Base-by-base conservation (phyloP, 495 filamentous ascomycete genomes). In the Bryoglossum gracile region DNA sequence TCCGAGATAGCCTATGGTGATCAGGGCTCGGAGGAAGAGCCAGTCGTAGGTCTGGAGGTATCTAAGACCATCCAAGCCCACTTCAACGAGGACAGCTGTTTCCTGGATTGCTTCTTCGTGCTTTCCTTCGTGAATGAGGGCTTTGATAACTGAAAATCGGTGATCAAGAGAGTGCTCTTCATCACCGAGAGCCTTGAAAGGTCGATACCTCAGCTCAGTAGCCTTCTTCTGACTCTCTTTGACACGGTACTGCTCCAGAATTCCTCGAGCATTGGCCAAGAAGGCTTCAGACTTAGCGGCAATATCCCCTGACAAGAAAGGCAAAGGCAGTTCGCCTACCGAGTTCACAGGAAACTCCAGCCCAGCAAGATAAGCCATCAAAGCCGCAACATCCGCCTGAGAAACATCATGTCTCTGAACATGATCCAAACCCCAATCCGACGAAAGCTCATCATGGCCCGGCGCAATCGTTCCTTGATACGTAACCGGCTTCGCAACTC, bases 21-120 rank as follows among this genome's bases (percentile, higher is more conserved):
- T 86, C 28, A 97, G 75, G n/a, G 84, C 83, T 42, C 94, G 76
- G 26, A 99, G 65, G 69, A 99, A 97, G n/a, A 97, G 74, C 94
- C 94, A 99, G 66, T 99, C 92, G 51, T 78, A 79, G 0, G 88
- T 97, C 62, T 99, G 94, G 23, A 97, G 75, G 61, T 99, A 99
- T 33, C 92, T 78, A 33, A 99, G 72, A 18, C 94, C 94, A 47
- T 87, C 80, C 2, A 97, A 74, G 4, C 83, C 86, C 14, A 82
- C 64, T 48, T 83, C 77, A 47, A 96, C 83, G 10, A 97, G 68
- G 5, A 82, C 78, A 10, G 81, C 78, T 9, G 85, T 87, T 48
- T 84, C 73, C 42, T 73, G 64, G 57, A 97, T 95, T 1, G 89
- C 86, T 50, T 80, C 74, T 36, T 89, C 77, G 46, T 82, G 84